Conservation (phyloP, 306 rosid genomes). For the Cucurbita moschata region DNA sequence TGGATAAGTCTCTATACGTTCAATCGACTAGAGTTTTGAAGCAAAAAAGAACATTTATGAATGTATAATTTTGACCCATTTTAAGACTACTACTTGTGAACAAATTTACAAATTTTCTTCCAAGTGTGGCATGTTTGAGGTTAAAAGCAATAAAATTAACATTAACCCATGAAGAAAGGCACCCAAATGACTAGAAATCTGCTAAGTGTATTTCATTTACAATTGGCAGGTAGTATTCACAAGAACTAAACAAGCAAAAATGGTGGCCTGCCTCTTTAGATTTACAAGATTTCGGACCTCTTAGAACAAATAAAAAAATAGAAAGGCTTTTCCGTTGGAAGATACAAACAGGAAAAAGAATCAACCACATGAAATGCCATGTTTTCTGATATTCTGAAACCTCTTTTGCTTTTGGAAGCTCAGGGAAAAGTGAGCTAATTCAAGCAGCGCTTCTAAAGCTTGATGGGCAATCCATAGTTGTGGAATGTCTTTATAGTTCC, state of each 20-base stretch:
- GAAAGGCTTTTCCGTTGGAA: not conserved
- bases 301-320: not conserved
- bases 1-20: too few species aligned
- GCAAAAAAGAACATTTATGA: too few species aligned
- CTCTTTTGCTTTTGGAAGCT: not conserved
- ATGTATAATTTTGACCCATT: not conserved
- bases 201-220: not conserved
- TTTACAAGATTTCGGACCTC: not conserved
- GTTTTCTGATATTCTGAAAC: not conserved
- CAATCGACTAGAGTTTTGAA: too few species aligned
- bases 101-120: not conserved
- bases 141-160: not conserved
- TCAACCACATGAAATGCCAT: constrained; percentile 3
- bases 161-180: not conserved
- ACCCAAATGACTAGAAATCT: not conserved
- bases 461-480: constrained; percentile 76
- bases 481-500: constrained; percentile 71
- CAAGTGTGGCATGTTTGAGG: not conserved
- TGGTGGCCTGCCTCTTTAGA: not conserved
- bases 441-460: constrained; percentile 21
- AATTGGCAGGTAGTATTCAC: constrained; percentile 2
- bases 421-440: not conserved
- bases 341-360: not conserved
- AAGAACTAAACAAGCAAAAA: not conserved
- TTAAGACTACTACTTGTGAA: not conserved